Conservation (phyloP, 202 grass and related monocot species). For the Miscanthus sacchariflorus region DNA sequence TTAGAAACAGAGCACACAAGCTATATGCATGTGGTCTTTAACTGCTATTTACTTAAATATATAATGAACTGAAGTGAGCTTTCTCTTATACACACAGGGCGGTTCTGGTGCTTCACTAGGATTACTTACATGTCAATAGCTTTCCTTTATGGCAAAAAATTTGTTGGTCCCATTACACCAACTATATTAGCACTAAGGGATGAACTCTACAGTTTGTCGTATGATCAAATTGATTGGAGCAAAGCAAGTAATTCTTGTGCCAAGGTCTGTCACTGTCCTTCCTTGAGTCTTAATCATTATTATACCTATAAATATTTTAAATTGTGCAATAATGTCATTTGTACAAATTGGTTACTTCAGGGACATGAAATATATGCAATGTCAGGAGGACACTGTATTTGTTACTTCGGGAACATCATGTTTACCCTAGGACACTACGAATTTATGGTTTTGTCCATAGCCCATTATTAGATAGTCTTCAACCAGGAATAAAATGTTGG, state of each 20-base stretch:
- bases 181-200: slow-evolving; percentile 41
- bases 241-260: slow-evolving; percentile 41
- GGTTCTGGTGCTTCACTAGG: slow-evolving; percentile 36
- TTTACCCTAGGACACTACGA: too few species aligned
- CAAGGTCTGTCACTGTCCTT: slow-evolving; percentile 26
- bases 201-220: slow-evolving; percentile 9
- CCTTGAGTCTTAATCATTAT: not conserved
- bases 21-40: too few species aligned
- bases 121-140: slow-evolving; percentile 46
- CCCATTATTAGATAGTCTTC: too few species aligned
- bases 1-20: too few species aligned
- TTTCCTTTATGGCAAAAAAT: slow-evolving; percentile 41
- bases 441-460: too few species aligned
- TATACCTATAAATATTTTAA: too few species aligned
- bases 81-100: not conserved
- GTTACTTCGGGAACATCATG: too few species aligned
- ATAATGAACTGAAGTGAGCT: not conserved
- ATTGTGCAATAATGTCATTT: too few species aligned
- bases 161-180: slow-evolving; percentile 36
- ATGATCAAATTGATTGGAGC: slow-evolving; percentile 31
- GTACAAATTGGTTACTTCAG: too few species aligned
- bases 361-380: too few species aligned
- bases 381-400: too few species aligned
- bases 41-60: not conserved
- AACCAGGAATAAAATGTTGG: too few species aligned